Base-by-base conservation (phyloP, 495 filamentous ascomycete species). In the Penicillium tannophilum region DNA sequence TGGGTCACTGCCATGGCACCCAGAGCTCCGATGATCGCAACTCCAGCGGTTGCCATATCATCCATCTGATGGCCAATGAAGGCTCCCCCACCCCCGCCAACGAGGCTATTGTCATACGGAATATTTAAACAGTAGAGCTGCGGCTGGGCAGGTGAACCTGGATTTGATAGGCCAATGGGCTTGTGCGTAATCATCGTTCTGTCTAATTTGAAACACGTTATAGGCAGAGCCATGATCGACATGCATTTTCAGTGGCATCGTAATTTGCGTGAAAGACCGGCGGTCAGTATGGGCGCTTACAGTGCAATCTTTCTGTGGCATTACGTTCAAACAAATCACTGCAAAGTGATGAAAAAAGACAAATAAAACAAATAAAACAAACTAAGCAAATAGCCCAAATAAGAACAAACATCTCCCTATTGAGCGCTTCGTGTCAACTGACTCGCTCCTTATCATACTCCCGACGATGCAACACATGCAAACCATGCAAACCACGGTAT, bases 51-150 rank as follows among this genome's bases (percentile, higher is more conserved):
- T 2, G 72, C 73, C 49, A 81, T 16, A 14, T 76, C 74, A 43
- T 77, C 75, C 43, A 78, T 49, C 52, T 82, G 74, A 45, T 81
- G 72, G 47, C 76, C 75, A n/a, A 79, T 45, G 48, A 70, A 71
- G 6, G 73, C 77, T 44, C 79, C 80, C 8, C 69, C 78, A 10
- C 70, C 74, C 28, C 68, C 75, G 20, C 80, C 79, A 14, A 76
- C 12, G n/a, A 23, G 20, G 20, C 20, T 23, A 23, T 23, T 23
- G 2, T 23, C 2, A 23, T 23, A 23, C 1, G 20, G 20, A 23
- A 23, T 1, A 2, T 23, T 23, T 23, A 2, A 23, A 2, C 20
- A 23, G 20, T 23, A 23, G 20, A 2, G 20, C 20, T 23, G 20
- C 2, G 20, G 20, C 20, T 23, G 20, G 2, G 20, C 20, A 23